Evolutionary conservation across 257 asterid genomes (phyloP), one percentile per base, ranked within the genome.

Genomic region (Prunella vulgaris): DNA sequence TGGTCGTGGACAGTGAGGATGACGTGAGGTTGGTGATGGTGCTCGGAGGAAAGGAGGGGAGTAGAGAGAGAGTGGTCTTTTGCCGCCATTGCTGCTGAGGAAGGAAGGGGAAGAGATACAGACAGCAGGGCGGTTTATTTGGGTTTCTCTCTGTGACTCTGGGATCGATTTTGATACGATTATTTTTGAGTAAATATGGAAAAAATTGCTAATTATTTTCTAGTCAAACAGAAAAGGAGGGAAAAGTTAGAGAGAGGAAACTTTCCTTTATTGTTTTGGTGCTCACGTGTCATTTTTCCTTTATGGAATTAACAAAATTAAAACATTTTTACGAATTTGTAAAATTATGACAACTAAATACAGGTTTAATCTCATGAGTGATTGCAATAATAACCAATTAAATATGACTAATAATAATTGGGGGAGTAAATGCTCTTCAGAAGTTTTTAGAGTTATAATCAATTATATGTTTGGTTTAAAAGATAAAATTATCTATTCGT

Each of bases 41-140:
- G 78, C 20, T 76, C 74, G 68, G 74, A 67, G 22, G 69, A 49
- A 70, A 82, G 86, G 48, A 84, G 88, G 14, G 91, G 95, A 69
- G 96, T 75, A 80, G 85, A 69, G 74, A 86, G 79, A 27, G 79
- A 60, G n/a, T 60, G 85, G 72, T 76, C 80, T 44, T 79, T 82
- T 37, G 61, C 78, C 66, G 80, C 78, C 78, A 76, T 59, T 49
- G 72, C 35, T 64, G 82, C 5, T 17, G 67, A 37, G 60, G 62
- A 38, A 22, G 76, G 13, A 13, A 14, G 30, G 4, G 37, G 46
- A 20, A 7, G 28, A 27, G 30, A 37, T 59, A 21, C 33, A 37
- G 42, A 76, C 69, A 68, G 57, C 20, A 18, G 57, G 25, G 73
- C 68, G 71, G 58, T 58, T 37, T 9, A 62, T 33, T 37, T 69